These are phyloP conservation scores for Monilinia fructigena DNA, from an alignment of 2,329 filamentous ascomycete genomes.

Conservation along the genomic window DNA sequence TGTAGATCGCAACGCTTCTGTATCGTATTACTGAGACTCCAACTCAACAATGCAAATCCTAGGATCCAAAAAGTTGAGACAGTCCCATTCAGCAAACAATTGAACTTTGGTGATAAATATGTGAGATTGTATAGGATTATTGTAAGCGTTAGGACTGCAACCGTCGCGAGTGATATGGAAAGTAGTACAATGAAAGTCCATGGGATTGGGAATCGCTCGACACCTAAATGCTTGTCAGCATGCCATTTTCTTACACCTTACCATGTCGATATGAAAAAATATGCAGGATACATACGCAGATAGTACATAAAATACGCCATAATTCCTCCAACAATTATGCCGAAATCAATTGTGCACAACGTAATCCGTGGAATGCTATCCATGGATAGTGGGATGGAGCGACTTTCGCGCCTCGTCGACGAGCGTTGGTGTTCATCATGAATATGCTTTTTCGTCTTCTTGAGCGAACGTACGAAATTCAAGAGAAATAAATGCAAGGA, in stretches of 20 bases:
- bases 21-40: constrained; percentile 35
- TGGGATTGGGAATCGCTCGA: constrained; percentile 32
- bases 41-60: constrained; percentile 35
- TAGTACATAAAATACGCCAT: constrained; percentile 38
- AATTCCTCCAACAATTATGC: constrained; percentile 34
- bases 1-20: constrained; percentile 31
- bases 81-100: constrained; percentile 33
- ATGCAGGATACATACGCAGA: constrained; percentile 29
- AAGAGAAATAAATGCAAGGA: neutral
- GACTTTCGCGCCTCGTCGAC: constrained; percentile 24
- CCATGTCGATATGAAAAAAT: neutral
- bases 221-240: constrained; percentile 23
- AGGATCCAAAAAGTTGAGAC: constrained; percentile 33
- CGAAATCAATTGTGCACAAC: constrained; percentile 33
- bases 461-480: neutral
- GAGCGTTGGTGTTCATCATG: constrained; percentile 19
- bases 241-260: neutral
- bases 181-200: constrained; percentile 39
- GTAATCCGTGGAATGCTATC: constrained; percentile 34
- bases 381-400: constrained; percentile 37
- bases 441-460: neutral
- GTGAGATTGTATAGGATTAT: constrained; percentile 38
- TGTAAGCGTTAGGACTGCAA: constrained; percentile 32
- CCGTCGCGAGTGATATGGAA: constrained; percentile 32
- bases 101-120: constrained; percentile 37